Conservation (phyloP, 805 yeast genomes). For the Hanseniaspora nectarophila region DNA sequence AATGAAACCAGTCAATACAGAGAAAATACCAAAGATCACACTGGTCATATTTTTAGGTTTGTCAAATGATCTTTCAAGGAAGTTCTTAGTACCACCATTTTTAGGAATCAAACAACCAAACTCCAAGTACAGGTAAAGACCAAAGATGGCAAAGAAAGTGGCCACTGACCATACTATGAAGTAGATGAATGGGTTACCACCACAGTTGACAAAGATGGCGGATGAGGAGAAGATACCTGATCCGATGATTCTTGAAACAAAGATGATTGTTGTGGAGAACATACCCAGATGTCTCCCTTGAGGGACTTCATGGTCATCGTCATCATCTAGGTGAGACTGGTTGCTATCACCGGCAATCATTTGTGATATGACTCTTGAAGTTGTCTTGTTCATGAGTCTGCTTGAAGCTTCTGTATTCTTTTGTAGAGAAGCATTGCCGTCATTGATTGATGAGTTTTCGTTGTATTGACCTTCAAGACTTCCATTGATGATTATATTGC, state of each 20-base stretch:
- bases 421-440: background rate
- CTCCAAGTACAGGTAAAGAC: slow-evolving; percentile 54
- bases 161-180: slow-evolving; percentile 53
- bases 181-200: slow-evolving; percentile 53
- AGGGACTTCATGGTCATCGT: slow-evolving; percentile 32
- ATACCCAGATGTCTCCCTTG: slow-evolving; percentile 67
- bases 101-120: slow-evolving; percentile 60
- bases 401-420: background rate
- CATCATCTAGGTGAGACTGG: slow-evolving; percentile 13
- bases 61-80: slow-evolving; percentile 53
- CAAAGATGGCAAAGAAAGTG: slow-evolving; percentile 51
- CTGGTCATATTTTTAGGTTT: slow-evolving; percentile 47
- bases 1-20: slow-evolving; percentile 44
- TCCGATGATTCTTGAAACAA: slow-evolving; percentile 60
- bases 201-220: slow-evolving; percentile 52
- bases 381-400: background rate
- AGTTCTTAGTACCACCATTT: slow-evolving; percentile 66
- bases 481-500: background rate
- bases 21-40: slow-evolving; percentile 38
- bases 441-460: background rate
- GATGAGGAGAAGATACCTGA: slow-evolving; percentile 71
- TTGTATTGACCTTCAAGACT: background rate
- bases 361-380: slow-evolving; percentile 10
- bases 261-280: slow-evolving; percentile 51
- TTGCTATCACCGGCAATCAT: slow-evolving; percentile 5